These are phyloP conservation scores for Fraxinus cuspidata DNA, from an alignment of 257 asterid species.

Conservation along the genomic window DNA sequence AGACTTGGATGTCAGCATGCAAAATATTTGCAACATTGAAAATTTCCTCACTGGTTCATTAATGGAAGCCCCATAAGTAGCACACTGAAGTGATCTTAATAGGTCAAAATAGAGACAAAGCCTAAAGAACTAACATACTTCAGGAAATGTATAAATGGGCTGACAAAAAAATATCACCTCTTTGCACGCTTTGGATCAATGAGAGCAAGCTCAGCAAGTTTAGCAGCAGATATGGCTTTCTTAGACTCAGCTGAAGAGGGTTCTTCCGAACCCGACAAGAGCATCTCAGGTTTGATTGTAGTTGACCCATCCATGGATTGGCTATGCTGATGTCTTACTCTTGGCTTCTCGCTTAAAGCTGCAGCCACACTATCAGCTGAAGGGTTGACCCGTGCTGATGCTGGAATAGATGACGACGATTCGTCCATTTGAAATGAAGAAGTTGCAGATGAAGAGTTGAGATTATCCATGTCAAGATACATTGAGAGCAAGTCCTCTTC, in stretches of 20 bases:
- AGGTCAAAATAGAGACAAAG: neutral
- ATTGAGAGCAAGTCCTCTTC: constrained; percentile 79
- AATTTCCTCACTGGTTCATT: neutral
- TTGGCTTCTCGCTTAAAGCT: constrained; percentile 55
- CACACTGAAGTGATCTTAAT: neutral
- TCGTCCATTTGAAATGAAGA: constrained; percentile 69
- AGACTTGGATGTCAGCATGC: neutral
- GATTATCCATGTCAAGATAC: constrained; percentile 87
- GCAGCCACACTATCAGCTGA: constrained; percentile 39
- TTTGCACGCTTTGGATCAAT: constrained; percentile 98
- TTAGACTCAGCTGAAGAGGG: constrained; percentile 67
- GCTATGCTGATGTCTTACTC: constrained; percentile 93
- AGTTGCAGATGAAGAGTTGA: constrained; percentile 74
- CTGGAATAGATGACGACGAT: constrained; percentile 45
- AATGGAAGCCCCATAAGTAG: neutral
- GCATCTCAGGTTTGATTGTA: constrained; percentile 82
- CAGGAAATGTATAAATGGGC: neutral
- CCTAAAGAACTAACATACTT: neutral
- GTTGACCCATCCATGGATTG: constrained; percentile 99
- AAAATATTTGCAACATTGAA: too few species aligned
- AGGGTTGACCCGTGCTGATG: constrained; percentile 20
- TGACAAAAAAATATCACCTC: constrained; percentile 49
- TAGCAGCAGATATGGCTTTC: constrained; percentile 92
- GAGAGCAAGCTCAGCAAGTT: constrained; percentile 96
- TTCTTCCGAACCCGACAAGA: constrained; percentile 73